Base-by-base conservation (phyloP, 2,329 filamentous ascomycete genomes). In the Diaporthe aspalathi region DNA sequence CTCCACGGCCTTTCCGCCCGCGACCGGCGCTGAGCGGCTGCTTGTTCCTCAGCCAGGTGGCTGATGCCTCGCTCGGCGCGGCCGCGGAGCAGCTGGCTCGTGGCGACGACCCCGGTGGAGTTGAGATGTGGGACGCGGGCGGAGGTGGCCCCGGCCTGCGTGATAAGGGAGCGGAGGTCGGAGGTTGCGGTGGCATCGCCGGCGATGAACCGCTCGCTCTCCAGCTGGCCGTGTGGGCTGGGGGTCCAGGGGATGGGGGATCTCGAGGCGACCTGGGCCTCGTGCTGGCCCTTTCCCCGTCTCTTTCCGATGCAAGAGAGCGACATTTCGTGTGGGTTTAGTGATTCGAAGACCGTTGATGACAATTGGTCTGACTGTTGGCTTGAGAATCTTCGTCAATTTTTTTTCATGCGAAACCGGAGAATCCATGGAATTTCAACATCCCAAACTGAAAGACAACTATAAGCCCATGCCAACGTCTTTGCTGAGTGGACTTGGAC, bases 161-260 rank as follows among this genome's bases (percentile, higher is more conserved):
- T 32, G 53, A 71, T 57, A 9, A 67, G 20, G 8, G 24, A 24
- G 20, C 24, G 27, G 2, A 71, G 62, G 17, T 60, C 69, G 9
- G 27, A 16, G 16, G 20, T 35, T 9, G 69, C 69, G 32, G 16
- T 35, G 2, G 16, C 11, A 29, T 71, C 69, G 35, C 63, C 63
- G 12, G 69, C 56, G n/a, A 71, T 8, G 47, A 67, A 14, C 35
- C 63, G 53, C 9, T 40, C 29, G 11, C 40, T 60, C n/a, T 60
- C 69, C 2, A 9, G 12, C 11, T 47, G 62, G 14, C 69, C 63
- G 8, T 47, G 17, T 20, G 69, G 35, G 12, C 32, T 40, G 4
- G 53, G 69, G 9, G 45, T 68, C 29, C 35, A 70, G 32, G 43
- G 9, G 1, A 70, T 32, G 1, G 29, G 50, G 24, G 22, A 14